These are phyloP conservation scores for Licmophora abbreviata DNA, from an alignment of 108 stramenopile genomes.

Conservation along the genomic window DNA sequence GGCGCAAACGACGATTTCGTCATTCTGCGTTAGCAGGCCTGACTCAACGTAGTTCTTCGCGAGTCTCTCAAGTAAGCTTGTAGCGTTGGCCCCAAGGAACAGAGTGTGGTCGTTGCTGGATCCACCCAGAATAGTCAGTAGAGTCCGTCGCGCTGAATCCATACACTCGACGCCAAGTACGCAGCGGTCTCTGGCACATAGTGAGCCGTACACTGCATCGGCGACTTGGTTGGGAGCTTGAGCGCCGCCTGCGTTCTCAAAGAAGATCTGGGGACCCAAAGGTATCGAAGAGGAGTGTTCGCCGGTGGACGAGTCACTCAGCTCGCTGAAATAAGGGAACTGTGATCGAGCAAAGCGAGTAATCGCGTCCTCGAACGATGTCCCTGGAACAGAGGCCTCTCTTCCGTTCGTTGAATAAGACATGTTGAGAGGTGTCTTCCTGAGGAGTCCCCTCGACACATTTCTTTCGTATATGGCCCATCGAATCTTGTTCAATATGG, in stretches of 20 bases:
- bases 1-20: slow-evolving; percentile 69
- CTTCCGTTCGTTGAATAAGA: background rate
- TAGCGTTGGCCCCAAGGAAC: slow-evolving; percentile 62
- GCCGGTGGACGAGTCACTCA: slow-evolving; percentile 3
- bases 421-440: slow-evolving; percentile 4
- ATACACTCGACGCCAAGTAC: slow-evolving; percentile 34
- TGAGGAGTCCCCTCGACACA: slow-evolving; percentile 7
- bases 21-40: slow-evolving; percentile 24
- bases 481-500: slow-evolving; percentile 67
- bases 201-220: slow-evolving; percentile 27
- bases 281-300: background rate
- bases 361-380: slow-evolving; percentile 3
- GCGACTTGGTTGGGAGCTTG: slow-evolving; percentile 64
- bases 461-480: slow-evolving; percentile 73
- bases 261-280: slow-evolving; percentile 34
- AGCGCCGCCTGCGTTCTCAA: slow-evolving; percentile 82
- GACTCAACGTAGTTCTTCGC: slow-evolving; percentile 25
- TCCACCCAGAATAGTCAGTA: slow-evolving; percentile 38
- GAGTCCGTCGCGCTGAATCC: slow-evolving; percentile 33
- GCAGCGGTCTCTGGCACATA: slow-evolving; percentile 50
- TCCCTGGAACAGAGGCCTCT: background rate
- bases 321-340: slow-evolving; percentile 62
- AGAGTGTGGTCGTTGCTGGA: slow-evolving; percentile 12
- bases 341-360: slow-evolving; percentile 42
- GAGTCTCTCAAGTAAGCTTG: slow-evolving; percentile 44